Conservation (phyloP, 257 asterid genomes). For the Anisodus acutangulus region DNA sequence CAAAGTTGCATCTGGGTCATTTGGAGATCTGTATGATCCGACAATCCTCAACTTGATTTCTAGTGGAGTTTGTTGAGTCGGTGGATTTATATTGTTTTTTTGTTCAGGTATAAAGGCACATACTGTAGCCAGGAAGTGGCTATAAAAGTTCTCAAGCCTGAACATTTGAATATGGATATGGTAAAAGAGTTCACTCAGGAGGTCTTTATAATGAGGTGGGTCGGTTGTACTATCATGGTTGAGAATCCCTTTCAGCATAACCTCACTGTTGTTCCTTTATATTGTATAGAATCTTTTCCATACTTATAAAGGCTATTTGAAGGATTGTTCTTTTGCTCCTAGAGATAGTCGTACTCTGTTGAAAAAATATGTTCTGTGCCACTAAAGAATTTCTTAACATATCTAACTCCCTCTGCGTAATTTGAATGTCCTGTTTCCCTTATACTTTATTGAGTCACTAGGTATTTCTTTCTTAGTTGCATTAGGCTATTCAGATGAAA, state of each 20-base stretch:
- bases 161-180: conserved; percentile 47
- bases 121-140: conserved; percentile 63
- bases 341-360: background rate
- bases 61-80: conserved; percentile 11
- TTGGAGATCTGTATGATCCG: conserved; percentile 49
- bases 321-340: background rate
- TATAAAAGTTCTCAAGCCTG: conserved; percentile 56
- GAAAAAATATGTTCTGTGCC: background rate
- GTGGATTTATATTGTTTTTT: conserved; percentile 8
- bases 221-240: conserved; percentile 28
- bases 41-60: background rate
- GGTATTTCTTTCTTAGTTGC: background rate
- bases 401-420: background rate
- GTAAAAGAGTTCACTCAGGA: conserved; percentile 55
- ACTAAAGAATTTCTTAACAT: background rate
- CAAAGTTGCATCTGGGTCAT: conserved; percentile 54
- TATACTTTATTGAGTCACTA: background rate
- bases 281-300: background rate
- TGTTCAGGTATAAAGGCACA: conserved; percentile 51
- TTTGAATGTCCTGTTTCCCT: background rate
- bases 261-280: background rate
- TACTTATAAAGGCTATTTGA: background rate
- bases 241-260: conserved; percentile 11
- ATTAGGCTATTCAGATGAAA: background rate
- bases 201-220: conserved; percentile 56